Base-by-base conservation (phyloP, 305 asterid genomes). In the Ilex paraguariensis region DNA sequence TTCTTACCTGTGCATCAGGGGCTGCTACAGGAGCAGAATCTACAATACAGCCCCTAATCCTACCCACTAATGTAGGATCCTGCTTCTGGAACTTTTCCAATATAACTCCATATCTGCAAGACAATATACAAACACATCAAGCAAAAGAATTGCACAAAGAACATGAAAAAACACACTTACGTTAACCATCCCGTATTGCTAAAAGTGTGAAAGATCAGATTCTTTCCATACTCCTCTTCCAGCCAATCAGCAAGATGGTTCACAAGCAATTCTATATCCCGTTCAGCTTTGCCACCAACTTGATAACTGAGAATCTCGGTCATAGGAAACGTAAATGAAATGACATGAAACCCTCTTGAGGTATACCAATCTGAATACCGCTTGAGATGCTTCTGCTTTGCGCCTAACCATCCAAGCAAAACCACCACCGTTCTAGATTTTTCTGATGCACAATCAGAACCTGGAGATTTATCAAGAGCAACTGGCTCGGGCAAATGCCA, bases 341-440 rank as follows among this genome's bases (percentile, higher is more conserved):
- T 87, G 52, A 67, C 98, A 81, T 91, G 94, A 73, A 80, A 88
- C 61, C 98, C 98, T 70, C 85, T 82, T 2, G 95, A 82, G 42
- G 89, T 76, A 61, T 91, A 91, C 98, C 95, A 91, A 42, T 87
- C 95, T 0, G 98, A 96, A 59, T 91, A 91, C 67, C 69, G 76
- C 54, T 75, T 88, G 51, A 91, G 86, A 79, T 91, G 96, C 79
- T 78, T 91, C 76, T 91, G 95, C 80, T 83, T 85, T 2, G 96
- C 91, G n/a, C 98, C 98, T 67, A 91, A 74, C 98, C 98, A 91
- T 62, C 98, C 98, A 49, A 91, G 82, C 82, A 91, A 79, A 54
- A 91, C 91, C 49, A 91, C 98, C 56, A 91, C 95, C 3, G 96
- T 91, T 82, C 75, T 83, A 52, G 92, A 78, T 59, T 88, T 87